Conservation (phyloP, 306 rosid species). For the Quercus dentata region DNA sequence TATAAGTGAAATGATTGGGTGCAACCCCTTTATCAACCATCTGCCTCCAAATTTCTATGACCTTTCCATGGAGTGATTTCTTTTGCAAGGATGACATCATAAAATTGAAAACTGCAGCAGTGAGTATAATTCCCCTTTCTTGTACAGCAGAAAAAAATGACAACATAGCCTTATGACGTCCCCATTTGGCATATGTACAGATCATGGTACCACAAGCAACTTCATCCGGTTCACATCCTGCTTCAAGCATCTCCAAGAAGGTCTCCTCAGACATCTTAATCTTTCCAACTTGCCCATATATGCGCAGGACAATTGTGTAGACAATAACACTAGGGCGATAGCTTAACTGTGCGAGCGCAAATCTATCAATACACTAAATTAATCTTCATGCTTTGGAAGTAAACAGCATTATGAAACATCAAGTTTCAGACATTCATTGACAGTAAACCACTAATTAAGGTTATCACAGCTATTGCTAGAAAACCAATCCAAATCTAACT, state of each 20-base stretch:
- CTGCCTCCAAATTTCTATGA: constrained; percentile 66
- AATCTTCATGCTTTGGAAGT: constrained; percentile 28
- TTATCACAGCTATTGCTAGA: neutral
- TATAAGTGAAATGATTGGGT: constrained; percentile 64
- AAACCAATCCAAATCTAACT: neutral
- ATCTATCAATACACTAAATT: constrained; percentile 48
- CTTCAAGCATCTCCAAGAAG: constrained; percentile 97
- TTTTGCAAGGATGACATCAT: constrained; percentile 97
- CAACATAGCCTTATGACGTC: constrained; percentile 81
- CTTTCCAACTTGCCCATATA: constrained; percentile 88
- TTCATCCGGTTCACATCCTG: constrained; percentile 82
- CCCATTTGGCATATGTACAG: constrained; percentile 97
- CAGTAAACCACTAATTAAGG: neutral
- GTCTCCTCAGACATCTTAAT: constrained; percentile 77
- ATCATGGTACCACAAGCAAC: constrained; percentile 96
- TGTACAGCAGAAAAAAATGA: constrained; percentile 81
- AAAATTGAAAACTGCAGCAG: constrained; percentile 82
- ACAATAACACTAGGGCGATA: constrained; percentile 80
- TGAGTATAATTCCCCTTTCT: constrained; percentile 52
- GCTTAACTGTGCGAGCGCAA: constrained; percentile 76
- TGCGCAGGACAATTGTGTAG: constrained; percentile 77
- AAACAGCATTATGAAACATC: constrained; percentile 13
- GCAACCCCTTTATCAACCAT: constrained; percentile 52
- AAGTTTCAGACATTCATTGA: constrained; percentile 3
- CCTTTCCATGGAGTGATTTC: constrained; percentile 70